phyloP scores from a whole-genome alignment of 257 asterid species.

The Penstemon barbatus region DNA sequence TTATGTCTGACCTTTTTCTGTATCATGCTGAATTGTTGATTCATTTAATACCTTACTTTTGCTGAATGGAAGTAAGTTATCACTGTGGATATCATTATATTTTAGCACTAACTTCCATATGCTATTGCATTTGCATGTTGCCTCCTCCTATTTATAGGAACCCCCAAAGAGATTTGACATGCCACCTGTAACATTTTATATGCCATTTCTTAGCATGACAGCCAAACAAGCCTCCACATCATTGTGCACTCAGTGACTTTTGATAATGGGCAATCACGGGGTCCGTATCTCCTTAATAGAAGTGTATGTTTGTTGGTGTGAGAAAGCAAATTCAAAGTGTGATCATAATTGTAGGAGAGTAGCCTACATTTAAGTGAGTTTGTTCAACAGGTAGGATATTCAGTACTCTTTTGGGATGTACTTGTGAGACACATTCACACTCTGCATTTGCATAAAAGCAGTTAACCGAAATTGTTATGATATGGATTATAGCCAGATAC shows the following conservation, averaged over 20 bases:
- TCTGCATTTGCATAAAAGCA: background rate
- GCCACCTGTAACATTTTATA: no score
- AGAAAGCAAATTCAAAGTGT: background rate
- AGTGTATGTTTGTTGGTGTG: background rate
- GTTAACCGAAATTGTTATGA: background rate
- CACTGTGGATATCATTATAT: no score
- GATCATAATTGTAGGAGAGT: background rate
- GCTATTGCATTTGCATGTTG: background rate
- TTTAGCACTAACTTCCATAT: background rate
- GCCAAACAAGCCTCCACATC: no score
- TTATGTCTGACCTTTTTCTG: background rate
- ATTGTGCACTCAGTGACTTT: background rate
- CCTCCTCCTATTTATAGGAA: no score
- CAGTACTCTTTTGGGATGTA: background rate
- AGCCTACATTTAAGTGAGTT: background rate
- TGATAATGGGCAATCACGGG: background rate
- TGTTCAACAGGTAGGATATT: background rate
- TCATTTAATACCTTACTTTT: no score
- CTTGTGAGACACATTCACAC: background rate
- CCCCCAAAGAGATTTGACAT: no score
- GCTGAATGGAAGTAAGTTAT: no score
- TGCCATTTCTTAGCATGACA: no score
- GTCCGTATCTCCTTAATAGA: background rate
- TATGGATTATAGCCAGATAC: no score
- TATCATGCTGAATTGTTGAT: background rate